Evolutionary conservation across 306 rosid genomes (phyloP).

Genomic region (cucumber (Cucumis sativus)): Cucumber_9930_V3 NC_026657.2:31358501-31359000

Average conservation of each 20-base stretch:
- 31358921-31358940: not conserved
- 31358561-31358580: conserved; percentile 23
- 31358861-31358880: conserved; percentile 76
- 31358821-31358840: conserved; percentile 18
- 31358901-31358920: conserved; percentile 37
- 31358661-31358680: conserved; percentile 37
- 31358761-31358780: conserved; percentile 77
- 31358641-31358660: conserved; percentile 28
- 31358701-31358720: conserved; percentile 56
- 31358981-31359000: not conserved
- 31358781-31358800: conserved; percentile 64
- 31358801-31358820: conserved; percentile 60
- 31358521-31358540: conserved; percentile 19
- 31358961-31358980: conserved; percentile 28
- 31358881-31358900: conserved; percentile 62
- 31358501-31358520: conserved; percentile 45
- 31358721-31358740: conserved; percentile 47
- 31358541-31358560: conserved; percentile 14
- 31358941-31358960: conserved; percentile 4
- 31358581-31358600: conserved; percentile 77
- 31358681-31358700: conserved; percentile 76
- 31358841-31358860: conserved; percentile 23
- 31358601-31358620: conserved; percentile 44
- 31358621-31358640: conserved; percentile 37
- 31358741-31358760: conserved; percentile 76